Percentiles rank a stretch among this genome's conserved stretches.
Evolutionary conservation across 129 eudicot species (phyloP).

Genomic region (Mikania micrantha): DNA sequence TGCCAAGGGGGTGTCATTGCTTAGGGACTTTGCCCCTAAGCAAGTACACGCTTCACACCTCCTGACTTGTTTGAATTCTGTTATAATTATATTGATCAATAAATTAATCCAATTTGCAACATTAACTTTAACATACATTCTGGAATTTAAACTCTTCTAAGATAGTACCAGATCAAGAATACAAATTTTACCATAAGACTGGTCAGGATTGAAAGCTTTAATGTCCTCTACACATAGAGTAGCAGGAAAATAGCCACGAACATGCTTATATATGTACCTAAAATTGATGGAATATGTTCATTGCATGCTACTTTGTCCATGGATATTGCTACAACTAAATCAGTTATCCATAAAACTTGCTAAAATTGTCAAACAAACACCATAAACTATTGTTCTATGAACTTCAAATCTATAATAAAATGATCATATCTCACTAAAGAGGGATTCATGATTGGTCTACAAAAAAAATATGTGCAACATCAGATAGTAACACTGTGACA

Average conservation of each 20-base stretch:
- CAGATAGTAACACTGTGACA: no score
- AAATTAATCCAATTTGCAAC: no score
- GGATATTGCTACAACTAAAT: not conserved
- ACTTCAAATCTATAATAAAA: conserved; percentile 1
- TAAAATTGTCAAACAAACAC: not conserved
- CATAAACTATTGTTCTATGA: not conserved
- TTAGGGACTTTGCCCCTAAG: no score
- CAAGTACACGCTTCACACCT: no score
- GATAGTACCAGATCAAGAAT: not conserved
- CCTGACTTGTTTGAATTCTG: no score
- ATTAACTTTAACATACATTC: no score
- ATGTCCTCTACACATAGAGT: conserved; percentile 75
- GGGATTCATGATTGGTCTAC: not conserved
- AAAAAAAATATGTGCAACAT: no score
- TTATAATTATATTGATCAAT: no score
- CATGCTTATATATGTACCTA: conserved; percentile 88
- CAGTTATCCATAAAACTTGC: not conserved
- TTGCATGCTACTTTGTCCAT: conserved; percentile 8
- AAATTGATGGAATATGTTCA: not conserved
- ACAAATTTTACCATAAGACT: conserved; percentile 54
- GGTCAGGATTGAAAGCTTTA: conserved; percentile 73
- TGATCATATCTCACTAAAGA: not conserved
- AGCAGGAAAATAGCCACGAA: conserved; percentile 77
- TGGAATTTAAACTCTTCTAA: not conserved
- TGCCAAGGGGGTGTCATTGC: no score